A percentile compares a stretch with the other conserved stretches of the same genome.
Conservation (phyloP, 768 basidiomycete species). For the Leccinum olivaceopallidum region DNA sequence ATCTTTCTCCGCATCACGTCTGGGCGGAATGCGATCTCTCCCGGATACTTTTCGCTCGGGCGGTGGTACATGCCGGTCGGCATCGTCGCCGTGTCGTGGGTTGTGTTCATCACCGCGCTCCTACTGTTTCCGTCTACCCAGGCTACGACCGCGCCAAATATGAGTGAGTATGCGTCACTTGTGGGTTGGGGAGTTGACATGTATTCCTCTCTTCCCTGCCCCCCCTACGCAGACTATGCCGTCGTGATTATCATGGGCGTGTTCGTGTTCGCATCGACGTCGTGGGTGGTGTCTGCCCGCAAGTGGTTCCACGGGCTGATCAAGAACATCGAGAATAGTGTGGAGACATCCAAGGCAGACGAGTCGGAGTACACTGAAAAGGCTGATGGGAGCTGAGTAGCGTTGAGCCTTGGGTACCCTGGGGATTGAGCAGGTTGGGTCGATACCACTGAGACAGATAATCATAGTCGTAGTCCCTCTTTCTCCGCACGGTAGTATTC, state of each 20-base stretch:
- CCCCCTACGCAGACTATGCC: constrained; percentile 52
- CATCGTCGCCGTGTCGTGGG: constrained; percentile 63
- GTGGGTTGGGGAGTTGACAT: constrained; percentile 1
- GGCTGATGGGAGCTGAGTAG: neutral
- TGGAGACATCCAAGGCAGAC: constrained; percentile 1
- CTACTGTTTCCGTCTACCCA: constrained; percentile 56
- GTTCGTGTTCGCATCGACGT: constrained; percentile 61
- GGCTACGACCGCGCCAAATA: constrained; percentile 40
- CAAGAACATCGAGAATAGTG: constrained; percentile 40
- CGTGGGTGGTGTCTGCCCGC: constrained; percentile 65
- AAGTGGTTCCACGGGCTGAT: constrained; percentile 75
- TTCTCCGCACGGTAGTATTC: too few relatives aligned
- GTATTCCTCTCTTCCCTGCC: neutral
- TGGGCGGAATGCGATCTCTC: constrained; percentile 55
- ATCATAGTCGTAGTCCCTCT: too few relatives aligned
- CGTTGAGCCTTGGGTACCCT: neutral
- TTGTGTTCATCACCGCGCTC: constrained; percentile 59
- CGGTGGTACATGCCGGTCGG: constrained; percentile 62
- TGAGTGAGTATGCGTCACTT: constrained; percentile 48
- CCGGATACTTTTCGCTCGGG: constrained; percentile 63
- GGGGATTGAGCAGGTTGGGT: too few relatives aligned
- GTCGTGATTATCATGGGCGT: constrained; percentile 65
- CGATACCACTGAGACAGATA: too few relatives aligned
- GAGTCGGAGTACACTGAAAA: constrained; percentile 7
- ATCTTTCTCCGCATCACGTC: constrained; percentile 73